These are phyloP conservation scores for Suillus hirtellus DNA, from an alignment of 768 basidiomycete species.

Conservation along the genomic window DNA sequence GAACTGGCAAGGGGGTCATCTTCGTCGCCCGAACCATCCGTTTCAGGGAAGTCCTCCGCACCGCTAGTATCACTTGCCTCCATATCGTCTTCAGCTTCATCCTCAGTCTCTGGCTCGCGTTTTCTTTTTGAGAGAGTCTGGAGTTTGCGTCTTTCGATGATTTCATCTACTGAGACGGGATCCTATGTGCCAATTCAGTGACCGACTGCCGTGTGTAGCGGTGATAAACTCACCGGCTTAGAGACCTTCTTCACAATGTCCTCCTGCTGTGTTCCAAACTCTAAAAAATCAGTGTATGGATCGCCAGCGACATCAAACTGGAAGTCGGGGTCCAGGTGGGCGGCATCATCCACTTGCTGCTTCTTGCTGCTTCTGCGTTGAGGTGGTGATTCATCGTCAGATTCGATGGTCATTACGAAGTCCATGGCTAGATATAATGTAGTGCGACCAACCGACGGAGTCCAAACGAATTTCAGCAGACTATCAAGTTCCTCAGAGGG, in stretches of 20 bases:
- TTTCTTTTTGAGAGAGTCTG: constrained; percentile 61
- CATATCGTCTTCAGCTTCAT: constrained; percentile 39
- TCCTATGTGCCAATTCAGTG: constrained; percentile 40
- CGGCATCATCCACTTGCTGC: constrained; percentile 47
- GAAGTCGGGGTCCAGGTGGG: constrained; percentile 77
- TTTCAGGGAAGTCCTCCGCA: constrained; percentile 20
- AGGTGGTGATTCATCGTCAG: constrained; percentile 62
- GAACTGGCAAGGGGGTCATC: constrained; percentile 35
- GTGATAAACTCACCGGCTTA: constrained; percentile 53
- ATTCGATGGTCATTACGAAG: constrained; percentile 84
- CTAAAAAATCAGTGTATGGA: constrained; percentile 59
- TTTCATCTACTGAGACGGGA: constrained; percentile 89
- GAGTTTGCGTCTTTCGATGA: constrained; percentile 73
- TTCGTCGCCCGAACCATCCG: constrained; percentile 30
- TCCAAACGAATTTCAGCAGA: not conserved
- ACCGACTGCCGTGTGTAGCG: constrained; percentile 1
- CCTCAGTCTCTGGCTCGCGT: constrained; percentile 38
- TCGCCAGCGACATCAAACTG: constrained; percentile 78
- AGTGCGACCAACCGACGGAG: not conserved
- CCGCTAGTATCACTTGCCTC: constrained; percentile 24
- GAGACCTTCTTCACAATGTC: constrained; percentile 63
- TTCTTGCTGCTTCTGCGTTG: constrained; percentile 23
- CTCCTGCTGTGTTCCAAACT: constrained; percentile 38
- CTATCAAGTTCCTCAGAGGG: not conserved
- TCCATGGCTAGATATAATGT: constrained; percentile 38